Evolutionary conservation across 352 stramenopile genomes (phyloP).

Genomic region (Elongisporangium undulatum): DNA sequence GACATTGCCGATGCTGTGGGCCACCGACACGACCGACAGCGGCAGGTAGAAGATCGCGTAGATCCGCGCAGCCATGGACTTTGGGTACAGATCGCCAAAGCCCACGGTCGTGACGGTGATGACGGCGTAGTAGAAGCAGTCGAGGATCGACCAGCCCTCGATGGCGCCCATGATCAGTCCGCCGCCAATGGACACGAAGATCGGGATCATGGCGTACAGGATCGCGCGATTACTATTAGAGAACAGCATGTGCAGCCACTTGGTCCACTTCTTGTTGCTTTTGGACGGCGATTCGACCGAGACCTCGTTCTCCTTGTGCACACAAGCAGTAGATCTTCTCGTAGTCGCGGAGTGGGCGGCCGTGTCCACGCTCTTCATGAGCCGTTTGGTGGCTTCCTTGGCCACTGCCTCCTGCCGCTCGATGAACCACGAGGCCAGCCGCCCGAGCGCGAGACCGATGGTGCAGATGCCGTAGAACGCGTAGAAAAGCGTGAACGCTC

Average conservation of each 20-base stretch:
- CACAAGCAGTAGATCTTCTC: background rate
- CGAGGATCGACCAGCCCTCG: constrained; percentile 62
- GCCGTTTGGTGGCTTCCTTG: constrained; percentile 46
- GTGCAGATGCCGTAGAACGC: constrained; percentile 69
- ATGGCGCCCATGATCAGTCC: constrained; percentile 52
- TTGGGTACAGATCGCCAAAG: constrained; percentile 80
- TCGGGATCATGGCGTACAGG: constrained; percentile 29
- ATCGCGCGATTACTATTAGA: constrained; percentile 56
- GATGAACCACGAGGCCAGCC: constrained; percentile 49
- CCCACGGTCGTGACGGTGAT: constrained; percentile 90
- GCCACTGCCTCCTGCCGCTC: constrained; percentile 48
- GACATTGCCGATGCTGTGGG: constrained; percentile 59
- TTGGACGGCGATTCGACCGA: constrained; percentile 3
- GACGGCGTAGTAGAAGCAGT: constrained; percentile 90
- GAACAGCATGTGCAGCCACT: constrained; percentile 35
- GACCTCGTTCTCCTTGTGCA: too few relatives aligned
- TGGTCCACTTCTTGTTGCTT: constrained; percentile 6
- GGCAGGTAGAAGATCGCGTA: constrained; percentile 86
- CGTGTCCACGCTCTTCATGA: constrained; percentile 45
- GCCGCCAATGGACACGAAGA: constrained; percentile 42
- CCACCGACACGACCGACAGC: constrained; percentile 58
- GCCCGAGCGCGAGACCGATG: constrained; percentile 59
- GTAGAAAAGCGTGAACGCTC: constrained; percentile 88
- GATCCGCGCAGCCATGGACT: constrained; percentile 43
- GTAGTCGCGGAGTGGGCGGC: constrained; percentile 4